Evolutionary conservation across 345 rosid species (phyloP).

Genomic region (Mallotus nudiflorus): DNA sequence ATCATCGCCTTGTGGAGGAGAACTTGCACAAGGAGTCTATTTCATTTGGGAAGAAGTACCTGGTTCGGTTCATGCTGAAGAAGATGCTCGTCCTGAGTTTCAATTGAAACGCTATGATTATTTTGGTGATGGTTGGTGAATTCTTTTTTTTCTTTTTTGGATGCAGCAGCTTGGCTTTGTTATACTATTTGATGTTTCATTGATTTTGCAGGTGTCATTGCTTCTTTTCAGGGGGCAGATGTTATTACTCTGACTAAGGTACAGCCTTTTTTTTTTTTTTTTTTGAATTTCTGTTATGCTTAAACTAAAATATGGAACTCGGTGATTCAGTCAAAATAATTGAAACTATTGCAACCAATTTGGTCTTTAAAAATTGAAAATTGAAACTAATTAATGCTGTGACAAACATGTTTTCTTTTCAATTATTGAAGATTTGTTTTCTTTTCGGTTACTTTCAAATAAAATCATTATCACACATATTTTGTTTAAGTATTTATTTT

Average conservation of each 20-base stretch:
- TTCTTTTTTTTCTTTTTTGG: not conserved
- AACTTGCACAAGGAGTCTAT: conserved; percentile 75
- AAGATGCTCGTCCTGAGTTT: conserved; percentile 65
- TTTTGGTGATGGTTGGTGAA: conserved; percentile 73
- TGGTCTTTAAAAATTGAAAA: too few relatives aligned
- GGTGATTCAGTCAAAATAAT: too few relatives aligned
- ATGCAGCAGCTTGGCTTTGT: not conserved
- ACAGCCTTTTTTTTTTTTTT: not conserved
- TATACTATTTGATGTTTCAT: not conserved
- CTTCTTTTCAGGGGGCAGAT: conserved; percentile 52
- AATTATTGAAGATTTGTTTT: too few relatives aligned
- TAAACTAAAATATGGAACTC: conserved; percentile 3
- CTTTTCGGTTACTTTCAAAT: too few relatives aligned
- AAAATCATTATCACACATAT: too few relatives aligned
- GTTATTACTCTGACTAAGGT: conserved; percentile 82
- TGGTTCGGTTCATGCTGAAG: conserved; percentile 54
- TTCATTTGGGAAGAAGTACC: conserved; percentile 79
- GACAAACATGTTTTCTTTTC: too few relatives aligned
- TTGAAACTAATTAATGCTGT: too few relatives aligned
- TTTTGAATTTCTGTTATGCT: not conserved
- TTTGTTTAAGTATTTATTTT: too few relatives aligned
- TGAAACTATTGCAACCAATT: too few relatives aligned
- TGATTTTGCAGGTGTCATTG: conserved; percentile 52
- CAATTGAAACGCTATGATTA: conserved; percentile 76
- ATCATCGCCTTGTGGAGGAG: conserved; percentile 67